Base-by-base conservation (phyloP, 352 stramenopile species). In the Pythium inflatum region DNA sequence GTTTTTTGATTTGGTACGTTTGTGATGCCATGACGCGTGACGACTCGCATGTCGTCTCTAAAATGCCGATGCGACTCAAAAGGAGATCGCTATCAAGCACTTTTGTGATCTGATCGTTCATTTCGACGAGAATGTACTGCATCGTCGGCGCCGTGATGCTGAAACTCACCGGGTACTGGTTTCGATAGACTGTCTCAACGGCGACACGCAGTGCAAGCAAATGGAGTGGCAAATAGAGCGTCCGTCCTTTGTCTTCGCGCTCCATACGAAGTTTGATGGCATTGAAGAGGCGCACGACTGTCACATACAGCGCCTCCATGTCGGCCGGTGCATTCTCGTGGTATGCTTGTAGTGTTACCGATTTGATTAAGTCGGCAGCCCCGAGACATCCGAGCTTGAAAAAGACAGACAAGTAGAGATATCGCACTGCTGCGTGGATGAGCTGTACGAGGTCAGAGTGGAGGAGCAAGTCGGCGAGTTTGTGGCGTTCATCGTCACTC, bases 1-100 rank as follows among this genome's bases (percentile, higher is more conserved):
- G 79, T 28, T 77, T 78, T 61, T 75, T 76, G 8, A 45, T 67
- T 34, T 88, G 81, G 50, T 81, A 90, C 11, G 62, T 56, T 18
- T 75, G 71, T 0, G 83, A 82, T 5, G 77, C 64, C 66, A 77
- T 77, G 16, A 82, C 70, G 41, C 78, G 77, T 0, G 70, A 73
- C 16, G 80, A 82, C 24, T 88, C 80, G 27, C 82, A 86, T 3
- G 83, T 88, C 12, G 78, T 90, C 71, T 92, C 83, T 24, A 92
- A 65, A 25, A 81, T 72, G 3, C 78, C 75, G 11, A 92, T 71
- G 41, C 82, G 82, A 58, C 80, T 90, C 50, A 80, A 70, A 20
- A 88, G 76, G 40, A 73, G 61, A 30, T 89, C 82, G 1, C 79
- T 72, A n/a, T 90, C 83, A 5, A 92, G 57, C 13, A 92, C 18